Evolutionary conservation across 371 early-diverging fungal genomes (phyloP).

Genomic region (Mortierella sp.): DNA sequence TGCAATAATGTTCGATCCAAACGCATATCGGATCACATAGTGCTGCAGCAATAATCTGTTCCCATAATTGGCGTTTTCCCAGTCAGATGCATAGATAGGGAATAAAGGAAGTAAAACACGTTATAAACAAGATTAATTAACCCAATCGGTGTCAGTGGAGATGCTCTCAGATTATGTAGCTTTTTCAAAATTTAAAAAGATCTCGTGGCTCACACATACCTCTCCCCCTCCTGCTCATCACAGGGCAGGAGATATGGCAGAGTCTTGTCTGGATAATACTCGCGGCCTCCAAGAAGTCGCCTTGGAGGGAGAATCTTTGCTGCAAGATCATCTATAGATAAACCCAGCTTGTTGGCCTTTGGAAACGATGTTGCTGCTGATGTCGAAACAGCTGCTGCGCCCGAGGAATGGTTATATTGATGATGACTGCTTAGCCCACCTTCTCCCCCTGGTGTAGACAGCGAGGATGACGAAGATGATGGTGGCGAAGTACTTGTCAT

Average conservation of each 20-base stretch:
- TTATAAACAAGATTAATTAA: neutral
- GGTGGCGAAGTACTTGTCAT: slow-evolving; percentile 42
- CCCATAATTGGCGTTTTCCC: neutral
- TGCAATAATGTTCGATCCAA: slow-evolving; percentile 47
- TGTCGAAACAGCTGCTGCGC: neutral
- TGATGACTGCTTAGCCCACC: neutral
- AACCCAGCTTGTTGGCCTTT: slow-evolving; percentile 17
- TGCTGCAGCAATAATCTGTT: slow-evolving; percentile 41
- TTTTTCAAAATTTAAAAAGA: neutral
- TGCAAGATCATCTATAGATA: slow-evolving; percentile 37
- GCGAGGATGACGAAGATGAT: slow-evolving; percentile 25
- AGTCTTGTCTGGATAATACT: slow-evolving; percentile 51
- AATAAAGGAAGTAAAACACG: neutral
- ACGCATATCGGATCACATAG: slow-evolving; percentile 54
- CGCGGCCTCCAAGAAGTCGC: slow-evolving; percentile 41
- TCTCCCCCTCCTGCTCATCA: slow-evolving; percentile 53
- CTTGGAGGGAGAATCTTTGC: slow-evolving; percentile 41
- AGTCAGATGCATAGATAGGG: slow-evolving; percentile 47
- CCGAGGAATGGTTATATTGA: neutral
- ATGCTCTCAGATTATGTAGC: too few species aligned
- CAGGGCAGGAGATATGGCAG: slow-evolving; percentile 55
- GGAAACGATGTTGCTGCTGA: neutral
- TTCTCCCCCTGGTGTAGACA: slow-evolving; percentile 11
- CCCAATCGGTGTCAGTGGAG: too few species aligned
- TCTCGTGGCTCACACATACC: slow-evolving; percentile 18